Base-by-base conservation (phyloP, 805 yeast species). In the Nakazawaea siamensis region DNA sequence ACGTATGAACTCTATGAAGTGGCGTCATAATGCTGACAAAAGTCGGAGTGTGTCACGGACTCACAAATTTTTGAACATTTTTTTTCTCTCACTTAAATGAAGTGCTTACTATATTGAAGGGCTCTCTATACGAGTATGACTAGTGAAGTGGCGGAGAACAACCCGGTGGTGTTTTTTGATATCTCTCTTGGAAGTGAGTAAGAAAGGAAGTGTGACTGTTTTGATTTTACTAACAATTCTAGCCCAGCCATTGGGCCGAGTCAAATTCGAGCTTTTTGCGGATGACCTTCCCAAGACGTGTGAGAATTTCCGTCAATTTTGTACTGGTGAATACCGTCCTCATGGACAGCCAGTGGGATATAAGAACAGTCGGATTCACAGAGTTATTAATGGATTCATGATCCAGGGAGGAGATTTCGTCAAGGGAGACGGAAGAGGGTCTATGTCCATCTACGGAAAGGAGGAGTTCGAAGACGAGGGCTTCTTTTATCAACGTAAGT, bases 271-370 rank as follows among this genome's bases (percentile, higher is more conserved):
- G 45, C 52, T 70, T 10, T 66, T 50, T 43, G 52, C 59, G 5
- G 58, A 58, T 6, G 46, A 52, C 14, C 46, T 67, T 10, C 75
- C 76, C 1, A 50, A 46, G 50, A 70, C 77, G 0, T 42, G 60
- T 14, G 76, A 70, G 41, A 70, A 70, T 46, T 69, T 70, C 46
- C 52, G 76, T 19, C 74, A 68, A 43, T 62, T 68, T 37, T 70
- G 75, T 46, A 69, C 73, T 0, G 74, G 74, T 5, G 75, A 69
- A 39, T 54, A 56, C 44, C 43, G 55, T 16, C 56, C 58, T 33
- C 48, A 55, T 29, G 54, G 57, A 2, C 41, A 48, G 5, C 70
- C 75, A 1, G 50, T 62, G 5, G 74, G 74, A 3, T 69, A 68
- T 45, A 67, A 67, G 43, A 39, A 42, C 24, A 33, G 51, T 24